Conservation (phyloP, 306 rosid genomes). For the Cicer yamashitae region DNA sequence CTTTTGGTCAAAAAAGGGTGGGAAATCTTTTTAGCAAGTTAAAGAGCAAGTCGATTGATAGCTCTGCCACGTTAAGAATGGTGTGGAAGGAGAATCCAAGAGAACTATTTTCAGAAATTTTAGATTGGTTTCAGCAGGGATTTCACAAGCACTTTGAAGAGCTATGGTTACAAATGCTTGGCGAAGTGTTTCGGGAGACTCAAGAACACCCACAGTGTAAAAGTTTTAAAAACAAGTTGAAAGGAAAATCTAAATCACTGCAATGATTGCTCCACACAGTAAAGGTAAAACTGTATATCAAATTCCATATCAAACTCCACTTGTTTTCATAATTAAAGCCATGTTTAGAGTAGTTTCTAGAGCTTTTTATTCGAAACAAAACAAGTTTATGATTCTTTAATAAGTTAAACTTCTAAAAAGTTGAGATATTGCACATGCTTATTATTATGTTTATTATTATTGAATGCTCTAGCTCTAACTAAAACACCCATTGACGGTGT, state of each 20-base stretch:
- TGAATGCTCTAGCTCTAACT: too few relatives aligned
- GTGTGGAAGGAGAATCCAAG: conserved; percentile 78
- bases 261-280: conserved; percentile 33
- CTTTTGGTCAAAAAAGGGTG: conserved; percentile 76
- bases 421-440: not conserved
- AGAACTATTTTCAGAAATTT: conserved; percentile 67
- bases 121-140: conserved; percentile 82
- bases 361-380: not conserved
- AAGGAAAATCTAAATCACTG: conserved; percentile 42
- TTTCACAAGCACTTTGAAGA: conserved; percentile 56
- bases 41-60: conserved; percentile 54
- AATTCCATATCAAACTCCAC: too few relatives aligned
- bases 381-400: not conserved
- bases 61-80: conserved; percentile 60
- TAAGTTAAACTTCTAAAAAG: not conserved
- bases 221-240: conserved; percentile 42
- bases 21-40: conserved; percentile 72
- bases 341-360: not conserved
- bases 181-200: conserved; percentile 60
- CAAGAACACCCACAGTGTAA: conserved; percentile 43
- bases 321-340: conserved; percentile 6
- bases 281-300: not conserved
- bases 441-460: too few relatives aligned
- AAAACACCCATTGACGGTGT: too few relatives aligned
- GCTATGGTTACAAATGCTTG: conserved; percentile 75